Evolutionary conservation across 352 stramenopile species (phyloP).

Genomic region (Globisporangium takayamanum): DNA sequence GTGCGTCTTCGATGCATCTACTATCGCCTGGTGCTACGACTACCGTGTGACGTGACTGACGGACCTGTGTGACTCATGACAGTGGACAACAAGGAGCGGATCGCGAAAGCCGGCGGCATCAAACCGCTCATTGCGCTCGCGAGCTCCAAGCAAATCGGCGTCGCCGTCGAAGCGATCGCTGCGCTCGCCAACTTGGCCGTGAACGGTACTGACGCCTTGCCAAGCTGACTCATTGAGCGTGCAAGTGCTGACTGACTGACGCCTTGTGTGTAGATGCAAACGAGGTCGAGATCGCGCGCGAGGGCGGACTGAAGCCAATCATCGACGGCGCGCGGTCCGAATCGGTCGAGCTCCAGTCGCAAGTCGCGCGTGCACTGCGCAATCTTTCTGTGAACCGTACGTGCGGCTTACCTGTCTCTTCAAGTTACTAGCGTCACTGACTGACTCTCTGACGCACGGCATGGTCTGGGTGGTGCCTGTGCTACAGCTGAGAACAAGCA

Average conservation of each 20-base stretch:
- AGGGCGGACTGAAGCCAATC: constrained; percentile 88
- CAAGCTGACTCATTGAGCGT: background rate
- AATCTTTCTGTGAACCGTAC: constrained; percentile 92
- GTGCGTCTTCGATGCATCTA: constrained; percentile 18
- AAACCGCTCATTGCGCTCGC: constrained; percentile 77
- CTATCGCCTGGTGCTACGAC: background rate
- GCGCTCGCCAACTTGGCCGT: constrained; percentile 93
- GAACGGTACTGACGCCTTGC: constrained; percentile 52
- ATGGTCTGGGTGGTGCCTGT: background rate
- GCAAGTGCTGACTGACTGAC: background rate
- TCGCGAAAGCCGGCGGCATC: constrained; percentile 88
- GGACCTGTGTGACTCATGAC: background rate
- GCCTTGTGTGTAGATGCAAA: constrained; percentile 66
- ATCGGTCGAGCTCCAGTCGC: constrained; percentile 81
- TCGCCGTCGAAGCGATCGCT: constrained; percentile 90
- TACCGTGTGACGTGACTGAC: background rate
- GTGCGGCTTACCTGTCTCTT: constrained; percentile 11
- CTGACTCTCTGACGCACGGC: constrained; percentile 4
- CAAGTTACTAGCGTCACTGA: background rate
- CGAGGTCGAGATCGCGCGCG: constrained; percentile 86
- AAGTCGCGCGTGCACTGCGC: constrained; percentile 86
- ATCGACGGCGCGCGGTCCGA: constrained; percentile 77
- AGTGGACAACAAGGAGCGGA: constrained; percentile 92
- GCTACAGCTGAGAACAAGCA: constrained; percentile 83
- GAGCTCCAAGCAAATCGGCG: constrained; percentile 77